These are phyloP conservation scores for Barnettozyma pratensis DNA, from an alignment of 805 yeast species.

Conservation along the genomic window DNA sequence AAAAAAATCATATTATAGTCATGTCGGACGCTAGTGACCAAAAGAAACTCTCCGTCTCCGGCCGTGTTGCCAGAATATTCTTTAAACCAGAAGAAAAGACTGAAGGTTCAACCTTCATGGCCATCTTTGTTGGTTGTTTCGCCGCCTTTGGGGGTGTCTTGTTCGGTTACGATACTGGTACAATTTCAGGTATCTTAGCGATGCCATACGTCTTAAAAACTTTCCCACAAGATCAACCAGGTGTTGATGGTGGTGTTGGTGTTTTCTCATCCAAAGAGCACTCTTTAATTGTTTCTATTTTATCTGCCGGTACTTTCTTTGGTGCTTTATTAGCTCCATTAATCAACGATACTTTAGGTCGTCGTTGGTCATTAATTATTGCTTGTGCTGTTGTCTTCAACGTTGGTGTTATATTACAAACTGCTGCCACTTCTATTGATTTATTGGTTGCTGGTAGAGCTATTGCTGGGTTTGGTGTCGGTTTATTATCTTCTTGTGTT, in stretches of 20 bases:
- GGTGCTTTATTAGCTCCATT: conserved; percentile 65
- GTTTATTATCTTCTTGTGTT: conserved; percentile 64
- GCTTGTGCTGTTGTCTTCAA: conserved; percentile 43
- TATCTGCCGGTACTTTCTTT: conserved; percentile 67
- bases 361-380: conserved; percentile 43
- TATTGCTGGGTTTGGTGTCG: conserved; percentile 70
- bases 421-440: conserved; percentile 39
- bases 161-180: conserved; percentile 67
- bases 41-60: neutral
- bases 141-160: conserved; percentile 66
- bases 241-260: conserved; percentile 30
- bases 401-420: conserved; percentile 48
- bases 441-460: conserved; percentile 63
- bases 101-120: conserved; percentile 45
- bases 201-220: conserved; percentile 48
- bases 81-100: conserved; percentile 42
- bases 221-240: conserved; percentile 34
- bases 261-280: conserved; percentile 43
- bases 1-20: too few relatives aligned
- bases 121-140: conserved; percentile 50
- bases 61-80: conserved; percentile 31
- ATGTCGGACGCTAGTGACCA: too few relatives aligned
- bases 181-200: conserved; percentile 60
- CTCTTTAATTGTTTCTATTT: conserved; percentile 60
- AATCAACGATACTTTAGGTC: conserved; percentile 48